Conservation (phyloP, 352 stramenopile species). For the Phytophthora chlamydospora region DNA sequence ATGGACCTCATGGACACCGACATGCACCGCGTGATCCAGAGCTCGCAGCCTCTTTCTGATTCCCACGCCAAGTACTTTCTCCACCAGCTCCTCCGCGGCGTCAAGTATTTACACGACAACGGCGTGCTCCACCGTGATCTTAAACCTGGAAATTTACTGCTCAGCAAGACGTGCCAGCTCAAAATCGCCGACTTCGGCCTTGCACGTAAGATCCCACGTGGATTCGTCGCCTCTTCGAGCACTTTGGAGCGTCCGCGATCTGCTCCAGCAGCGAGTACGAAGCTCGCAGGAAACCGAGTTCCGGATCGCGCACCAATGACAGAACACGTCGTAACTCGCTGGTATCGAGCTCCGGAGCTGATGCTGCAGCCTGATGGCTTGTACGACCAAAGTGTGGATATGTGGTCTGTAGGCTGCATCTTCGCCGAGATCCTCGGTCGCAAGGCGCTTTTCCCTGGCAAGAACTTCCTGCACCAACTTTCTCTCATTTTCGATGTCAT, state of each 20-base stretch:
- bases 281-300: slow-evolving; percentile 6
- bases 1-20: slow-evolving; percentile 97
- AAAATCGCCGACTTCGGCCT: slow-evolving; percentile 87
- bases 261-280: slow-evolving; percentile 39
- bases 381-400: slow-evolving; percentile 90
- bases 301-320: slow-evolving; percentile 64
- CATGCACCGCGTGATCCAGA: slow-evolving; percentile 90
- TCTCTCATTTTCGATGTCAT: slow-evolving; percentile 83
- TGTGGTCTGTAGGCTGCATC: slow-evolving; percentile 91
- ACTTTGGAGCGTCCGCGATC: slow-evolving; percentile 52
- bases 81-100: slow-evolving; percentile 90
- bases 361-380: slow-evolving; percentile 91
- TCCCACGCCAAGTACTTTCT: slow-evolving; percentile 91
- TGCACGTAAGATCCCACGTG: slow-evolving; percentile 58
- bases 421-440: slow-evolving; percentile 80
- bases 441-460: slow-evolving; percentile 77
- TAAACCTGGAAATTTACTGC: slow-evolving; percentile 82
- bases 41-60: slow-evolving; percentile 72
- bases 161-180: slow-evolving; percentile 79
- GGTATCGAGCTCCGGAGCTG: slow-evolving; percentile 91
- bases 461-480: slow-evolving; percentile 86
- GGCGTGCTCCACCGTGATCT: slow-evolving; percentile 84
- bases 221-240: slow-evolving; percentile 1
- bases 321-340: slow-evolving; percentile 89
- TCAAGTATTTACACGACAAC: slow-evolving; percentile 81